Percentiles rank a stretch among this genome's conserved stretches.
Evolutionary conservation across 169 alveolate genomes (phyloP).

Genomic region (Perkinsus chesapeaki): DNA sequence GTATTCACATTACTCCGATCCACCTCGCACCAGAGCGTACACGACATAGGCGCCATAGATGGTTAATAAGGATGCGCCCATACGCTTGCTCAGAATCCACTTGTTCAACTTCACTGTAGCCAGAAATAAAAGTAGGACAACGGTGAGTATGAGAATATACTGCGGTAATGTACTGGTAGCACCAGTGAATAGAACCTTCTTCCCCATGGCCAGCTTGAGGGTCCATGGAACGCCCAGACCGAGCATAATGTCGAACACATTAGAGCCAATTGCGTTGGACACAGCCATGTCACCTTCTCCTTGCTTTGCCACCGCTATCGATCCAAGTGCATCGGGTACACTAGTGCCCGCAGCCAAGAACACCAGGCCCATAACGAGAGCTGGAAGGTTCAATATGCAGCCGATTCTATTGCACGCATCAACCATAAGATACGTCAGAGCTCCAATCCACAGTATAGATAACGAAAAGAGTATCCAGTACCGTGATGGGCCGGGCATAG

Average conservation of each 20-base stretch:
- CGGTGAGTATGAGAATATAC: background rate
- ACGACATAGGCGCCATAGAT: background rate
- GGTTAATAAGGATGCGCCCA: background rate
- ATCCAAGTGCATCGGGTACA: constrained; percentile 23
- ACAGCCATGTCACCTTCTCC: constrained; percentile 34
- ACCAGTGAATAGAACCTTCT: background rate
- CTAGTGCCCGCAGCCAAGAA: constrained; percentile 27
- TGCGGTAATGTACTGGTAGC: background rate
- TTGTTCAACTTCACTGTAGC: background rate
- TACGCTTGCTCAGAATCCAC: background rate
- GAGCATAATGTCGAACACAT: constrained; percentile 15
- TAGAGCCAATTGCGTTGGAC: constrained; percentile 14
- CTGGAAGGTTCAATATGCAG: background rate
- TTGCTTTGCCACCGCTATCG: constrained; percentile 13
- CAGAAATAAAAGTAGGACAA: background rate
- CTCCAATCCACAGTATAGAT: background rate
- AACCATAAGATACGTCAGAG: background rate
- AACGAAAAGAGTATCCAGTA: background rate
- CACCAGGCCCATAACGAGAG: constrained; percentile 15
- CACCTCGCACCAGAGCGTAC: background rate
- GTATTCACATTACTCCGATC: background rate
- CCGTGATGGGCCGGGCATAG: background rate
- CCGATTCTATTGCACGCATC: background rate
- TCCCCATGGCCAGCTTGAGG: background rate
- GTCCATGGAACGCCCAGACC: constrained; percentile 34